Base-by-base conservation (phyloP, 1,284 basidiomycete genomes). In the Trichosporon sp. region DNA sequence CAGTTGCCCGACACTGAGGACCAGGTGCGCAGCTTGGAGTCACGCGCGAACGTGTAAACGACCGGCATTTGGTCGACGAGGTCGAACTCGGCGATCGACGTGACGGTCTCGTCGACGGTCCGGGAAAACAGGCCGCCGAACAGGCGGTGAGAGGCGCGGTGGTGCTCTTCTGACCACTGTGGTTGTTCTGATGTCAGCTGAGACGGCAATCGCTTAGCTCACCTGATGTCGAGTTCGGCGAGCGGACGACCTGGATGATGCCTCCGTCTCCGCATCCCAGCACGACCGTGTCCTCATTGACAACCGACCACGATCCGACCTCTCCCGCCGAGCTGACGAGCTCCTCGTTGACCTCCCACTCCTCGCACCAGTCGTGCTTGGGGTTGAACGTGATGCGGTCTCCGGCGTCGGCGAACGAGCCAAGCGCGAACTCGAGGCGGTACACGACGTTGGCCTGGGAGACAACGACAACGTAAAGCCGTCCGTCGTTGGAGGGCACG, bases 21-120 rank as follows among this genome's bases (percentile, higher is more conserved):
- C 93, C 94, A 98, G 53, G 92, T 86, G 63, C 93, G 87, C 58
- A 97, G 85, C 66, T 90, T 90, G 68, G 90, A 87, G 83, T 97
- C 93, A 68, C 93, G 86, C n/a, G 93, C 93, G 63, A 97, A 86
- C 1, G 93, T 90, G 87, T 92, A 95, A 23, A 90, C 83, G 71
- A 91, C 86, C 12, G 86, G 87, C 68, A 90, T 85, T 75, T 92
- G 89, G 29, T 77, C 76, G 1, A 72, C 69, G 18, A 73, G 70
- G 3, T 72, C 68, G 47, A 72, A 77, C 27, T 70, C 68, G 15
- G 77, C 76, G 51, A 80, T 76, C 3, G 78, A 78, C 44, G 80
- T 74, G 71, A 79, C 69, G 25, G 74, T 73, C 68, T 81, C 79
- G 68, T 78, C 77, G 12, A 72, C 65, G 1, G 70, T 67, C 1